Evolutionary conservation across 2,329 filamentous ascomycete species (phyloP).

Genomic region (Nothopassalora personata): DNA sequence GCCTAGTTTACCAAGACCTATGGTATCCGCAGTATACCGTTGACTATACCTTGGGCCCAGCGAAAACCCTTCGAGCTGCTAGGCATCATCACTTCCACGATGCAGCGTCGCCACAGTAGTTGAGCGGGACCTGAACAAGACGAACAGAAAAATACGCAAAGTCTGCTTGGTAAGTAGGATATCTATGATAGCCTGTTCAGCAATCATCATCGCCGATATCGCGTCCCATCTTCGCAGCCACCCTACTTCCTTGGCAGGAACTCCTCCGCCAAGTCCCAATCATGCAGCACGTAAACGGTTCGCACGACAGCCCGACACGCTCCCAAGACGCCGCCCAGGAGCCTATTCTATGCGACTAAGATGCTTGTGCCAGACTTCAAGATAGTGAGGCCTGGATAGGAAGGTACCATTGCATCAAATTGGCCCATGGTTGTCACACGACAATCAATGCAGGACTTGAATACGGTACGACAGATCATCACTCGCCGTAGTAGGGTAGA

Average conservation of each 20-base stretch:
- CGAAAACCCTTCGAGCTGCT: too few relatives aligned
- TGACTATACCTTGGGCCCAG: not conserved
- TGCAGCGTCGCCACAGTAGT: too few relatives aligned
- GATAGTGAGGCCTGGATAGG: conserved; percentile 5
- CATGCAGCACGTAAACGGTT: not conserved
- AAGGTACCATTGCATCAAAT: conserved; percentile 11
- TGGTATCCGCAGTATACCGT: not conserved
- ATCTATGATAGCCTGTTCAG: not conserved
- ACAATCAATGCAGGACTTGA: not conserved
- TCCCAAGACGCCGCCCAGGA: not conserved
- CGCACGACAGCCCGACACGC: not conserved
- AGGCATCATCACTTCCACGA: too few relatives aligned
- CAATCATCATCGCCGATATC: not conserved
- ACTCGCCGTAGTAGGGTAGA: not conserved
- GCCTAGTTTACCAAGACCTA: too few relatives aligned
- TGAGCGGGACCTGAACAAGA: too few relatives aligned
- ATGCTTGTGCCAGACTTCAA: not conserved
- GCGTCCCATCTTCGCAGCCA: not conserved
- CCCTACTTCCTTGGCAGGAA: not conserved
- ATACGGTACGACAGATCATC: not conserved
- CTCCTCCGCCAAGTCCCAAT: not conserved
- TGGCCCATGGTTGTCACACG: not conserved
- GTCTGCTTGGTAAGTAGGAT: too few relatives aligned
- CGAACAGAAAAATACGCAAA: too few relatives aligned
- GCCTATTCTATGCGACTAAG: not conserved